Percentiles rank a stretch among this genome's conserved stretches.
Evolutionary conservation across 2,329 filamentous ascomycete genomes (phyloP).

Genomic region (Clarireedia hainanense): DNA sequence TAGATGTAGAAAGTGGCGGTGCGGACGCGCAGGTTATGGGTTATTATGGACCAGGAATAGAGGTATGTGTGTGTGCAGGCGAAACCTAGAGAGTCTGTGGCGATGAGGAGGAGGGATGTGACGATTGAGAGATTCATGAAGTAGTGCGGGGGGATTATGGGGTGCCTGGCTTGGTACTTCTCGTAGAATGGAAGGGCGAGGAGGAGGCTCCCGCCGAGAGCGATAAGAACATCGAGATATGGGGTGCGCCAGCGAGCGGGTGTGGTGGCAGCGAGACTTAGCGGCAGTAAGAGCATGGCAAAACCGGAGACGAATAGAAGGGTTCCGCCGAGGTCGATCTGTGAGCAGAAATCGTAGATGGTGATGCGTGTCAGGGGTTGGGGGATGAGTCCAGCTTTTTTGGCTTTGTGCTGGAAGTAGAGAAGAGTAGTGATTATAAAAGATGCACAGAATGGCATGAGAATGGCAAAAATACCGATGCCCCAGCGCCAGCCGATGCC

Average conservation of each 20-base stretch:
- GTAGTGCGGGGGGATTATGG: conserved; percentile 39
- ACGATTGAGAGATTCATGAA: conserved; percentile 37
- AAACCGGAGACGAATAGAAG: conserved; percentile 41
- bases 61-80: conserved; percentile 40
- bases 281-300: conserved; percentile 39
- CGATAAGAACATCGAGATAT: conserved; percentile 38
- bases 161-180: conserved; percentile 34
- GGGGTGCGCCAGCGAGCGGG: conserved; percentile 32
- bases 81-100: conserved; percentile 38
- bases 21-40: conserved; percentile 34
- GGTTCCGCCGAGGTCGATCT: conserved; percentile 36
- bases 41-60: conserved; percentile 39
- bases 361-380: conserved; percentile 14
- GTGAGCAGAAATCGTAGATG: conserved; percentile 31
- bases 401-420: conserved; percentile 42
- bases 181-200: conserved; percentile 41
- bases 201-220: conserved; percentile 35
- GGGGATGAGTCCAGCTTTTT: conserved; percentile 36
- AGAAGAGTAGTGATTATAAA: conserved; percentile 42
- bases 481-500: conserved; percentile 48
- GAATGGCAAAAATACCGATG: conserved; percentile 47
- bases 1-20: conserved; percentile 32
- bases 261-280: conserved; percentile 36
- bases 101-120: conserved; percentile 33
- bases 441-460: conserved; percentile 43